Base-by-base conservation (phyloP, 2,329 filamentous ascomycete species). In the Rutstroemia sp. region DNA sequence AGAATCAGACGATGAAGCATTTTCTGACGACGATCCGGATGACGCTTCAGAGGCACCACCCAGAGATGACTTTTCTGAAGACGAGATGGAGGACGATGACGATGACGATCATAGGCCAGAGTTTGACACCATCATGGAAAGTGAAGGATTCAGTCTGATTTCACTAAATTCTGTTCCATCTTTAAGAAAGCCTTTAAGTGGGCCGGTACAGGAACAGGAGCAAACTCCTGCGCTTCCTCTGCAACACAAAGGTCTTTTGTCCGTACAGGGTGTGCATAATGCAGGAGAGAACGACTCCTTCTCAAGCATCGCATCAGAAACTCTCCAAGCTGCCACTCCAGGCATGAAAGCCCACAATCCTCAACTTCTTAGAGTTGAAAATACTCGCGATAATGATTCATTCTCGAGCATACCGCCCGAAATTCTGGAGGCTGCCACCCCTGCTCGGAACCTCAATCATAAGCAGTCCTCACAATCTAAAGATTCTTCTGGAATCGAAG, bases 81-180 rank as follows among this genome's bases (percentile, higher is more conserved):
- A 56, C 42, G 54, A 59, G 19, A 60, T 62, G 14, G 70, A 75
- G 53, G 58, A 74, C 27, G 70, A 75, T 54, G 58, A 74, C 27
- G 72, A 54, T n/a, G 25, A 62, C 41, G 63, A 60, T 6, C 61
- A 74, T 18, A 70, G 75, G 53, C 67, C 68, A 41, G 77, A 78
- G 46, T 78, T 77, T 58, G 78, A 81, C 64, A 77, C 78, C 1
- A 78, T 81, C 19, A 71, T 81, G 60, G 78, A 81, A 66, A 80
- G 78, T 61, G 78, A 81, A 69, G 78, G 75, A 3, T 81, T 81
- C 59, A 81, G 77, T 57, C 79, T 81, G 77, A 78, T 81, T 48
- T 80, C 79, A 12, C 67, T 80, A 46, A 74, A 79, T 57, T 78
- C 78, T 3, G 67, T 81, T 21, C 76, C 76, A 5, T 80, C 78